phyloP scores from a whole-genome alignment of 805 yeast species.

The Sugiyamaella marilandica region DNA sequence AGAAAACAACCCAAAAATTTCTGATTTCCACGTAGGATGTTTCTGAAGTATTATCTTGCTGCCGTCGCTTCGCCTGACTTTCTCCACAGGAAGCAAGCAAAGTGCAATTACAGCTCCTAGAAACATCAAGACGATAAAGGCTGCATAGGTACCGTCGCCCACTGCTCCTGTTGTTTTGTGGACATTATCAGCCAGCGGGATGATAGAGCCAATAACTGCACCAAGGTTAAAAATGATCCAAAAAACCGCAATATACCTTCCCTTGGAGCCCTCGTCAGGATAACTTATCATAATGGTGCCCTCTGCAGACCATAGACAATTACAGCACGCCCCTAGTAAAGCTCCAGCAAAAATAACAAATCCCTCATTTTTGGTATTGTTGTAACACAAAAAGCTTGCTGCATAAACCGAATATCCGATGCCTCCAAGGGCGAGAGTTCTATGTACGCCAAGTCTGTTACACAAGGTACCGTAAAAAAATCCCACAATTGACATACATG shows the following conservation, averaged over 20 bases:
- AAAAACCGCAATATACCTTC: conserved; percentile 48
- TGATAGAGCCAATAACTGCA: conserved; percentile 53
- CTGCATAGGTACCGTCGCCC: conserved; percentile 49
- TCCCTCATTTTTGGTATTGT: conserved; percentile 44
- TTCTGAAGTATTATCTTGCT: conserved; percentile 42
- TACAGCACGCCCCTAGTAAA: conserved; percentile 51
- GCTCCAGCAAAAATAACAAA: conserved; percentile 51
- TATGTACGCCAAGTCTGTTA: conserved; percentile 45
- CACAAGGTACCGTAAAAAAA: conserved; percentile 53
- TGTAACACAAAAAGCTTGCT: conserved; percentile 41
- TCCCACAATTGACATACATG: conserved; percentile 53
- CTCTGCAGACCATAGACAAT: conserved; percentile 55
- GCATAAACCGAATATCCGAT: conserved; percentile 44
- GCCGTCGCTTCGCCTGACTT: conserved; percentile 48
- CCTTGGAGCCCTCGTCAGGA: conserved; percentile 49
- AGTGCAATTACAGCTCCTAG: conserved; percentile 43
- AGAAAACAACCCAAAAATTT: conserved; percentile 37
- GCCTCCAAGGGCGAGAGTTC: conserved; percentile 42
- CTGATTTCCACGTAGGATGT: conserved; percentile 44
- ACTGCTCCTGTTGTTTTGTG: conserved; percentile 31
- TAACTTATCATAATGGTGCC: conserved; percentile 49
- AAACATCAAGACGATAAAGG: conserved; percentile 48
- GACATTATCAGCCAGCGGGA: conserved; percentile 52
- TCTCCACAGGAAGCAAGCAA: conserved; percentile 44
- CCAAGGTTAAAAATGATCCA: conserved; percentile 61